These are phyloP conservation scores for Hypocrella siamensis DNA, from an alignment of 2,329 filamentous ascomycete genomes.

Conservation along the genomic window DNA sequence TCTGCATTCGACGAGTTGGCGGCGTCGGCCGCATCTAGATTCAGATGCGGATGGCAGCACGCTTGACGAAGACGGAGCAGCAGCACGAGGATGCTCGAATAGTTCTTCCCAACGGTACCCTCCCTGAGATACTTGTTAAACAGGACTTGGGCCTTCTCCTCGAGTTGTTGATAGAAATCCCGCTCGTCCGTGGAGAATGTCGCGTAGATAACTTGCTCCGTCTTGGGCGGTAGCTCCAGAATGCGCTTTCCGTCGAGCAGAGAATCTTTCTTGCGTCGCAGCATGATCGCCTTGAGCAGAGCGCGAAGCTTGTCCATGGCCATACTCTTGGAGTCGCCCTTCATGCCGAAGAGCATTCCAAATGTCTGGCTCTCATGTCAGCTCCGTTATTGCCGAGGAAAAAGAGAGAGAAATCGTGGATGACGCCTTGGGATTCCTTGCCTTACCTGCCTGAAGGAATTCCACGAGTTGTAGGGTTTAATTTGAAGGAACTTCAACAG, in stretches of 20 bases:
- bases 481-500: slow-evolving; percentile 65
- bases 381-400: slow-evolving; percentile 2
- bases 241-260: slow-evolving; percentile 69
- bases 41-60: slow-evolving; percentile 21
- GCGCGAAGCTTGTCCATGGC: slow-evolving; percentile 60
- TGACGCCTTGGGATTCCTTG: neutral
- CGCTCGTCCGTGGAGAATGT: slow-evolving; percentile 58
- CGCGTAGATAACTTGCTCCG: slow-evolving; percentile 61
- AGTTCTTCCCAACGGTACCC: slow-evolving; percentile 51
- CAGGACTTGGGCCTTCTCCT: slow-evolving; percentile 47
- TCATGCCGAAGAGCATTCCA: slow-evolving; percentile 19
- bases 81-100: slow-evolving; percentile 67
- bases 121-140: slow-evolving; percentile 65
- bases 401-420: neutral
- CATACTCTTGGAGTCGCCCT: slow-evolving; percentile 35
- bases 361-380: slow-evolving; percentile 20
- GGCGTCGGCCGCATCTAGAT: slow-evolving; percentile 18
- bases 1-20: slow-evolving; percentile 19
- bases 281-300: slow-evolving; percentile 63
- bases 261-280: slow-evolving; percentile 70
- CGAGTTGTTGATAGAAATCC: slow-evolving; percentile 63
- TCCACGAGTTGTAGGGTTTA: slow-evolving; percentile 52
- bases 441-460: slow-evolving; percentile 42
- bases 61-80: slow-evolving; percentile 72
- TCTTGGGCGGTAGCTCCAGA: slow-evolving; percentile 58